Percentiles rank a stretch among this genome's conserved stretches.
phyloP scores from a whole-genome alignment of 164 flowering plant genomes.

The Pachysandra terminalis region DNA sequence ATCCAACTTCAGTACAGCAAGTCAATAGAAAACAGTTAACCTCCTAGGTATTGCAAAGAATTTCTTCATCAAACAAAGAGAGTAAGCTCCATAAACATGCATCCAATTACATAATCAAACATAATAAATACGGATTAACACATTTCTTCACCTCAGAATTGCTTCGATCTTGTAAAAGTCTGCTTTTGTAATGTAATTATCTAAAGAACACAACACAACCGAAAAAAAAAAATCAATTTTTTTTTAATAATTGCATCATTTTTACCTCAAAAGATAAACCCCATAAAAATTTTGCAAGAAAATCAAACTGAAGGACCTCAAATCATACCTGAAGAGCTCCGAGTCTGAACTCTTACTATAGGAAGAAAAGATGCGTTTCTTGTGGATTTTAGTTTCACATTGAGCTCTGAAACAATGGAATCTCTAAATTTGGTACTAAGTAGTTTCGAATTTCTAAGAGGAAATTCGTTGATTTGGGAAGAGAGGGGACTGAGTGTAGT shows the following conservation, averaged over 20 bases:
- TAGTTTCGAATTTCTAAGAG: conserved; percentile 10
- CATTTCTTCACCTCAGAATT: conserved; percentile 55
- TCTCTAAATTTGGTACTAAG: conserved; percentile 11
- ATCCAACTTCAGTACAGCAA: background rate
- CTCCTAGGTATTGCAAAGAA: background rate
- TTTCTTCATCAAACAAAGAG: background rate
- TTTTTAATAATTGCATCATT: conserved; percentile 10
- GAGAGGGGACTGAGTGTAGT: conserved; percentile 7
- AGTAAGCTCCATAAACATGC: background rate
- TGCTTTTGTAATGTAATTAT: conserved; percentile 55
- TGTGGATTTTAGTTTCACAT: conserved; percentile 20
- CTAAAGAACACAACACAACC: conserved; percentile 26
- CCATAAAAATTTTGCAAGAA: background rate
- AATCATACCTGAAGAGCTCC: conserved; percentile 38
- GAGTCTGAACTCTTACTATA: conserved; percentile 56
- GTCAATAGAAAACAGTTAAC: background rate
- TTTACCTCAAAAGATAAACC: background rate
- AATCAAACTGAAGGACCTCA: background rate
- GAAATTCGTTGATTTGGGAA: conserved; percentile 11
- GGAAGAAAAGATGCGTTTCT: conserved; percentile 33
- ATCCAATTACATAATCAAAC: background rate
- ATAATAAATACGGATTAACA: background rate
- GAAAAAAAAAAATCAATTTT: background rate
- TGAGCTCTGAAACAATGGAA: conserved; percentile 17
- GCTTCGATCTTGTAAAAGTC: conserved; percentile 94